These are phyloP conservation scores for Cylindrodendrum hubeiense DNA, from an alignment of 2,329 filamentous ascomycete genomes.

Conservation along the genomic window DNA sequence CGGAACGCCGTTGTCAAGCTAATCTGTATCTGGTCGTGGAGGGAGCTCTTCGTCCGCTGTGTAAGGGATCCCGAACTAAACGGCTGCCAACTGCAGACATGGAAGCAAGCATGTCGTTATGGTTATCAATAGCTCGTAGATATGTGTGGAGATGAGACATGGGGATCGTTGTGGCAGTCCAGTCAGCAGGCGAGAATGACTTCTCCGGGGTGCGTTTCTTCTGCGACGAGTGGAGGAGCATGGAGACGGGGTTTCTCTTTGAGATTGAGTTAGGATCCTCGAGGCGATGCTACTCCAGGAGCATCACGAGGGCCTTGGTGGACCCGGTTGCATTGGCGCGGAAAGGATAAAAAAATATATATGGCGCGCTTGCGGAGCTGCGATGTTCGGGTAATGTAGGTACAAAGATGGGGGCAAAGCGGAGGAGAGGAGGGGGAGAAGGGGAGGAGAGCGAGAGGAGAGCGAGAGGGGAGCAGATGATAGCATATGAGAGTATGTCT, in stretches of 20 bases:
- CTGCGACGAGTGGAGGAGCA: neutral
- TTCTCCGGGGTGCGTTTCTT: neutral
- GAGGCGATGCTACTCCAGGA: neutral
- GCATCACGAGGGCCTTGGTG: constrained; percentile 1
- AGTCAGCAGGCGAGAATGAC: neutral
- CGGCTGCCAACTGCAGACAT: neutral
- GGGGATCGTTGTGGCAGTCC: neutral
- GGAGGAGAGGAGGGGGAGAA: neutral
- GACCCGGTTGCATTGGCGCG: neutral
- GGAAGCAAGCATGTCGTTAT: constrained; percentile 39
- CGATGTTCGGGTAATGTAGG: neutral
- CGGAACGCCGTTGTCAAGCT: neutral
- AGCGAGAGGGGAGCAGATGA: neutral
- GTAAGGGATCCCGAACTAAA: neutral
- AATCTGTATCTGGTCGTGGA: constrained; percentile 12
- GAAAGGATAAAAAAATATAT: neutral
- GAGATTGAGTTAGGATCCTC: neutral
- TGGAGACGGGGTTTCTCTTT: neutral
- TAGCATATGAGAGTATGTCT: neutral
- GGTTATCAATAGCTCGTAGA: constrained; percentile 31
- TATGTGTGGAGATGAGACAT: constrained; percentile 1
- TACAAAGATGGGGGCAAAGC: neutral
- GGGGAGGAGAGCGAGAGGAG: too few relatives aligned
- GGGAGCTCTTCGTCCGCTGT: constrained; percentile 1
- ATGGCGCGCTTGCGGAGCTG: neutral